Evolutionary conservation across 2,329 filamentous ascomycete genomes (phyloP).

Genomic region (Ceratocystis papillata): DNA sequence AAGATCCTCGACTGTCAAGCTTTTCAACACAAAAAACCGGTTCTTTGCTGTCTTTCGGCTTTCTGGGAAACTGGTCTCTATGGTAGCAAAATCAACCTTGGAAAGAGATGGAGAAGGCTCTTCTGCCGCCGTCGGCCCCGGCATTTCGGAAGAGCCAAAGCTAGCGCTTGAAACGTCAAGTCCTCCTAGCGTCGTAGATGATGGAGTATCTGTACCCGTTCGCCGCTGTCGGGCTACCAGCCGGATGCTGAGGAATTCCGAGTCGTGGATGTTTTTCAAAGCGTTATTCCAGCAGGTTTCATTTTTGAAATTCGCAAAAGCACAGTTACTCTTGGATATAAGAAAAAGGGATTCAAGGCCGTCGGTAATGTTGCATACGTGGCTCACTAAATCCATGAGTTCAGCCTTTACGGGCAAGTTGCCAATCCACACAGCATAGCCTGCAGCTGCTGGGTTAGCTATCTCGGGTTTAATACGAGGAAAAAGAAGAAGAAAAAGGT

Average conservation of each 20-base stretch:
- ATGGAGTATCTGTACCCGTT: conserved; percentile 31
- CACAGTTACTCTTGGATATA: conserved; percentile 94
- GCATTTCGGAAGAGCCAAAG: background rate
- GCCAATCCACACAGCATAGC: conserved; percentile 90
- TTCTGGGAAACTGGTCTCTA: background rate
- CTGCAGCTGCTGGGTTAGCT: conserved; percentile 35
- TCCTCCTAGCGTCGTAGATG: background rate
- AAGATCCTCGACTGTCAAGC: conserved; percentile 78
- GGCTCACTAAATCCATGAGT: conserved; percentile 74
- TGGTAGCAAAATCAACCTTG: background rate
- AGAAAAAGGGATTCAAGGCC: conserved; percentile 83
- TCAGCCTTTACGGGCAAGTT: conserved; percentile 79
- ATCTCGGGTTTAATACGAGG: background rate
- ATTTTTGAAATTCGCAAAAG: conserved; percentile 88
- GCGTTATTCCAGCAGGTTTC: conserved; percentile 65
- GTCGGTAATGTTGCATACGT: conserved; percentile 70
- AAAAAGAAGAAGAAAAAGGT: no score
- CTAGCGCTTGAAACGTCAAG: background rate
- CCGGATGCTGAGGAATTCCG: conserved; percentile 72
- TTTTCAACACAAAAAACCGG: conserved; percentile 87
- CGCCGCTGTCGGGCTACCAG: conserved; percentile 72
- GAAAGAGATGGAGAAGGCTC: background rate
- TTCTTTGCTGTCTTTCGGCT: conserved; percentile 23
- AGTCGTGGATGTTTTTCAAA: conserved; percentile 79
- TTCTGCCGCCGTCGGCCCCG: background rate